Evolutionary conservation across 2,329 filamentous ascomycete species (phyloP), one percentile per base, ranked within the genome.

Genomic region (Alternaria sp.): DNA sequence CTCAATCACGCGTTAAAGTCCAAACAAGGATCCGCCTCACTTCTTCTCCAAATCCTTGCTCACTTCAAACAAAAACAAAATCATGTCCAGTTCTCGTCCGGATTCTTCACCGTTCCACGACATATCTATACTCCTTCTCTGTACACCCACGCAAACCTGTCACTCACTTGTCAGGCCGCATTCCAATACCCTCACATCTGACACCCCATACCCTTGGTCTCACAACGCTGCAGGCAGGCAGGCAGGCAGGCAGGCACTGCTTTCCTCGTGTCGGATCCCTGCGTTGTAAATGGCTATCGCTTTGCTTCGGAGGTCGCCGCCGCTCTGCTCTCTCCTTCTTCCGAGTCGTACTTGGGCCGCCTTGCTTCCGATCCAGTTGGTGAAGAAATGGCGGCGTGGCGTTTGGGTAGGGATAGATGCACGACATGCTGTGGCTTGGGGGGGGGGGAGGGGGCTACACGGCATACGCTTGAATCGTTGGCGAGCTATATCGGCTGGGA

Each of bases 181-280:
- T 54, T 58, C 33, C 44, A 54, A 58, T 54, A 42, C 44, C 51
- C 51, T 54, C 44, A 39, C 55, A 48, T 48, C 44, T 48, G 44
- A 48, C 44, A 46, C 44, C 44, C 44, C 29, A 29, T 48, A 26
- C 44, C 10, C 29, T 33, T 24, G 31, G 33, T 36, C 29, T 36
- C 44, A 48, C 44, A 48, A 48, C 44, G 14, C 21, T 2, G 21
- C 31, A 23, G 21, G 44, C 31, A 34, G 29, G 23, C 48, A 39
- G 21, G 44, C 31, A 34, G 29, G 23, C 48, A 39, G 21, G 44
- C 31, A 34, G 29, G 23, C 48, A 39, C 48, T 7, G 48, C 48
- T 13, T 13, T 29, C 23, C 6, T 21, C n/a, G 21, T 14, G 23
- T 29, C 6, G 34, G 11, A 50, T 48, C 24, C 24, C 26, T 48